Evolutionary conservation across 306 rosid species (phyloP).

Genomic region (Trichosanthes truncata): DNA sequence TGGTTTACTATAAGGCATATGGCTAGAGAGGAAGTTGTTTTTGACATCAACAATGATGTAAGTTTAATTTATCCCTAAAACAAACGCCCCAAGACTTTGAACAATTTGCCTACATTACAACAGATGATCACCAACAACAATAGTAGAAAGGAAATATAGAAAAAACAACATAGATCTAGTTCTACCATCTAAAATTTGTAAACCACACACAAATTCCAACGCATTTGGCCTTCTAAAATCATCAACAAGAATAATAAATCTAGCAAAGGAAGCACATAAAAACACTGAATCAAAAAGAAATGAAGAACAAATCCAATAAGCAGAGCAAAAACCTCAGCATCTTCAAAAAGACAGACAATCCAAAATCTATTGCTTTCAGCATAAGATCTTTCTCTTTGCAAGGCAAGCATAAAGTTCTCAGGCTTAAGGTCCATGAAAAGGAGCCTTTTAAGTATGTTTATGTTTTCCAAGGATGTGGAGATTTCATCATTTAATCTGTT

Average conservation of each 20-base stretch:
- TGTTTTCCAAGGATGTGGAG: too few species aligned
- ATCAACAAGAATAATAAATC: neutral
- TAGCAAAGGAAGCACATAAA: neutral
- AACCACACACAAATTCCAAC: neutral
- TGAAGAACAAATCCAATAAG: neutral
- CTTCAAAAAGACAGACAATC: constrained; percentile 78
- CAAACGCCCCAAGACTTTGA: neutral
- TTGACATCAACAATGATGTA: too few species aligned
- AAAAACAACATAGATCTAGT: neutral
- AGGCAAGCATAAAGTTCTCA: constrained; percentile 78
- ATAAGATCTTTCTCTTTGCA: constrained; percentile 54
- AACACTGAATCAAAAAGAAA: neutral
- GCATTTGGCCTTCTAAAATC: neutral
- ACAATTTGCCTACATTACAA: neutral
- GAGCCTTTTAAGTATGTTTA: too few species aligned
- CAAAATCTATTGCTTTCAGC: constrained; percentile 83
- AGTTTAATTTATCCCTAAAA: too few species aligned
- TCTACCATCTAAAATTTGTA: neutral
- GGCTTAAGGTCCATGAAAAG: constrained; percentile 87
- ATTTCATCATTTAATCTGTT: too few species aligned
- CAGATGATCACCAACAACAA: neutral
- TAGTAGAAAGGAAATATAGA: neutral
- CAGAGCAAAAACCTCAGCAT: constrained; percentile 35
- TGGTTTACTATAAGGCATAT: too few species aligned
- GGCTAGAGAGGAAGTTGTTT: too few species aligned